A percentile compares a stretch with the other conserved stretches of the same genome.
Conservation (phyloP, 305 asterid species). For the Fraxinus angustifolia region DNA sequence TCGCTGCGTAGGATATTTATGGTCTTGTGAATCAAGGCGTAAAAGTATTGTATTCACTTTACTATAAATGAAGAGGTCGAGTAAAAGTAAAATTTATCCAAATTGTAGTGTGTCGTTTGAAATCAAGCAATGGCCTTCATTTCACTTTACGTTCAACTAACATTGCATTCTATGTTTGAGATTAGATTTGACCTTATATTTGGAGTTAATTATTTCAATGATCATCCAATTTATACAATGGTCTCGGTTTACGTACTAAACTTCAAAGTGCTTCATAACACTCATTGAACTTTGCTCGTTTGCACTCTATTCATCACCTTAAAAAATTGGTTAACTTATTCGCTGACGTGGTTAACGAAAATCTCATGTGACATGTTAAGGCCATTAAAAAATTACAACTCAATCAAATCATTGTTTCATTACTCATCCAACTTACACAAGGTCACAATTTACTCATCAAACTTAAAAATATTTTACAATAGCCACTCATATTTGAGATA, state of each 20-base stretch:
- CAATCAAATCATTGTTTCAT: not conserved
- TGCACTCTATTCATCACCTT: no score
- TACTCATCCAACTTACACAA: not conserved
- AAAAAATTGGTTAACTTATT: no score
- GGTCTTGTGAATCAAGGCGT: no score
- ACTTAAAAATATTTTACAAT: not conserved
- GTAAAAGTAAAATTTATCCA: constrained; percentile 22
- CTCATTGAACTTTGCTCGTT: no score
- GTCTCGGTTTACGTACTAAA: no score
- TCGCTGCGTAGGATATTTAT: no score
- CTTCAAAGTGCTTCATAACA: no score
- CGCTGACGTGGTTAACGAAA: not conserved
- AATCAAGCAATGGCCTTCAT: not conserved
- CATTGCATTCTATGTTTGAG: not conserved
- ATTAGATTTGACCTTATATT: not conserved
- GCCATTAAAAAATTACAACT: not conserved
- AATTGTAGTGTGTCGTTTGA: not conserved
- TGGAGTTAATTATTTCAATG: not conserved
- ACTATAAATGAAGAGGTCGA: constrained; percentile 18
- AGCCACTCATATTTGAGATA: not conserved
- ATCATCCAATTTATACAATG: no score
- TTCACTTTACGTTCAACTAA: not conserved
- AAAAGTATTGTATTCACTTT: not conserved
- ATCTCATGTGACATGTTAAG: not conserved
- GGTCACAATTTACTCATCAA: not conserved